Conservation (phyloP, 1,284 basidiomycete genomes). For the Melampsora larici-populina region DNA sequence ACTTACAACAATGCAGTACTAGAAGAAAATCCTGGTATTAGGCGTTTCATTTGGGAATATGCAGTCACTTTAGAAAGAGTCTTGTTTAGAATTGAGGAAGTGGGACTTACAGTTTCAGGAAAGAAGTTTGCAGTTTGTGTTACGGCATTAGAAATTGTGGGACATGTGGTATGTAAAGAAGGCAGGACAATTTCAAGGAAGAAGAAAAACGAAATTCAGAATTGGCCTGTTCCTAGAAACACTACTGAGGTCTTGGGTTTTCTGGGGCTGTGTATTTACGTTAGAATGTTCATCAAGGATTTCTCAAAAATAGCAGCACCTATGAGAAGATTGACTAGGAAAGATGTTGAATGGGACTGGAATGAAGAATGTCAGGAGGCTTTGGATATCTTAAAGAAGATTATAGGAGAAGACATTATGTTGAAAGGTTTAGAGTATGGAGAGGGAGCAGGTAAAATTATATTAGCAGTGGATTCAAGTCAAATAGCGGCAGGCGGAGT, state of each 20-base stretch:
- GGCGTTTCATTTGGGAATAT: constrained; percentile 23
- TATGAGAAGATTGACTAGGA: background rate
- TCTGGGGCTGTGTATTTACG: constrained; percentile 26
- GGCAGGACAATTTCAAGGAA: no score
- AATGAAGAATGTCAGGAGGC: background rate
- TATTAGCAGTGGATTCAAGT: background rate
- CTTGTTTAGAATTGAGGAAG: constrained; percentile 23
- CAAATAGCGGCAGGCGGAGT: background rate
- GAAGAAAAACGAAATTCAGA: no score
- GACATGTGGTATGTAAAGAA: constrained; percentile 20
- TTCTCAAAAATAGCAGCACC: background rate
- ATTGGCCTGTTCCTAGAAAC: background rate
- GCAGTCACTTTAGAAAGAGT: constrained; percentile 6
- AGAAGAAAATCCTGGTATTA: background rate
- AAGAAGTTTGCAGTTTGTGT: constrained; percentile 6
- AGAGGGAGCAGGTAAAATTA: background rate
- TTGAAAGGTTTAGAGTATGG: no score
- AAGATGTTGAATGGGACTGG: no score
- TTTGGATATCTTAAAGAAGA: no score
- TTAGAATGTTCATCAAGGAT: constrained; percentile 37
- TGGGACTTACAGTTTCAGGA: constrained; percentile 14
- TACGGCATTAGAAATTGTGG: constrained; percentile 25
- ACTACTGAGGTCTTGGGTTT: background rate
- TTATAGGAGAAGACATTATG: no score
- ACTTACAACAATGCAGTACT: no score